Percentiles rank a stretch among this genome's conserved stretches.
Conservation (phyloP, 768 basidiomycete species). For the Piloderma croceum region DNA sequence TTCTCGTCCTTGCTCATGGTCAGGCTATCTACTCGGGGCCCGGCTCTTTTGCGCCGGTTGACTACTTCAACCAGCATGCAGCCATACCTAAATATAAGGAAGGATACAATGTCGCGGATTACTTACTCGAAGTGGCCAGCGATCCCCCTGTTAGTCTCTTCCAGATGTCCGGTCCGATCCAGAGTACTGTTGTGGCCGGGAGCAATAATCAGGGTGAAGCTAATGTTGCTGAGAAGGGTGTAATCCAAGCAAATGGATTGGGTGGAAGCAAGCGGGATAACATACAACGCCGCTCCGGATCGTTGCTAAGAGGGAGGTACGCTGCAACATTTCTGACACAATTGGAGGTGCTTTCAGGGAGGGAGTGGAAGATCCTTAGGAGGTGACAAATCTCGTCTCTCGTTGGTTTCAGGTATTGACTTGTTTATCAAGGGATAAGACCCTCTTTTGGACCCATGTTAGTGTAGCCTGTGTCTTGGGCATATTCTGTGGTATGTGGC, state of each 20-base stretch:
- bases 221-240: conserved; percentile 4
- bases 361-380: conserved; percentile 81
- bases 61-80: conserved; percentile 53
- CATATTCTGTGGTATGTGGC: conserved; percentile 71
- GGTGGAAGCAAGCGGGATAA: no score
- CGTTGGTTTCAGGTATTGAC: neutral
- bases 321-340: conserved; percentile 86
- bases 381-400: conserved; percentile 37
- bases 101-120: conserved; percentile 91
- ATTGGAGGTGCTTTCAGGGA: conserved; percentile 69
- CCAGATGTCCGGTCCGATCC: conserved; percentile 16
- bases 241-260: no score
- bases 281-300: no score
- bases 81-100: conserved; percentile 51
- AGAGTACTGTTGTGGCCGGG: conserved; percentile 3
- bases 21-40: conserved; percentile 74
- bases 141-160: conserved; percentile 50
- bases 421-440: conserved; percentile 62
- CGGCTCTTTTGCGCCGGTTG: conserved; percentile 64
- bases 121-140: conserved; percentile 83
- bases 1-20: conserved; percentile 74
- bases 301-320: conserved; percentile 40
- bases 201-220: conserved; percentile 10
- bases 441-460: conserved; percentile 77
- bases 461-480: conserved; percentile 67